Evolutionary conservation across 768 basidiomycete species (phyloP).

Genomic region (Coprinopsis marcescibilis): DNA sequence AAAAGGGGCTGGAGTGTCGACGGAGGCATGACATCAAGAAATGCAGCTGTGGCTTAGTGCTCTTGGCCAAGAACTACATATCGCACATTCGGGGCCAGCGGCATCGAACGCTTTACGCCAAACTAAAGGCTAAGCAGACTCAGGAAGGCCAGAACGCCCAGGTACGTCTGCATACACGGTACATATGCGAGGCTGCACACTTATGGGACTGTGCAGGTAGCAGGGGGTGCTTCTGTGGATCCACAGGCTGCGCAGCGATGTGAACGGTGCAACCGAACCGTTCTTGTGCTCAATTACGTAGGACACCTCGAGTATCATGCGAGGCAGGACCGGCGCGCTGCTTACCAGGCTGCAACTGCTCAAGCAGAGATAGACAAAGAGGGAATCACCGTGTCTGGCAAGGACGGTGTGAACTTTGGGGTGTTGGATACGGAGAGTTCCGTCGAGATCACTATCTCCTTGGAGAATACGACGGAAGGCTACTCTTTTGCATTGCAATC

Average conservation of each 20-base stretch:
- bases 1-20: conserved; percentile 22
- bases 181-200: neutral
- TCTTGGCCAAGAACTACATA: conserved; percentile 15
- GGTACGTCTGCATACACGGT: neutral
- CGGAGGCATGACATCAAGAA: conserved; percentile 30
- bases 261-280: conserved; percentile 19
- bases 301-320: conserved; percentile 27
- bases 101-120: conserved; percentile 19
- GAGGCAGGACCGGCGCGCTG: conserved; percentile 22
- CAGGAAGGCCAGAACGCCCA: neutral
- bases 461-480: conserved; percentile 18
- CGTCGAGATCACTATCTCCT: conserved; percentile 22
- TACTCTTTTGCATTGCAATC: conserved; percentile 18
- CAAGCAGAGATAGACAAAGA: conserved; percentile 43
- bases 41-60: conserved; percentile 30
- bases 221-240: neutral
- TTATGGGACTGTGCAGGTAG: neutral
- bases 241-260: conserved; percentile 12
- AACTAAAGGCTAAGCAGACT: conserved; percentile 5
- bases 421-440: conserved; percentile 30
- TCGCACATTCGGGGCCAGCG: conserved; percentile 26
- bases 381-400: conserved; percentile 34
- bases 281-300: conserved; percentile 18
- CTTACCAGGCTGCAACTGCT: conserved; percentile 28
- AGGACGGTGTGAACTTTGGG: conserved; percentile 41